Base-by-base conservation (phyloP, 495 filamentous ascomycete genomes). In the Entonaema liquescens region DNA sequence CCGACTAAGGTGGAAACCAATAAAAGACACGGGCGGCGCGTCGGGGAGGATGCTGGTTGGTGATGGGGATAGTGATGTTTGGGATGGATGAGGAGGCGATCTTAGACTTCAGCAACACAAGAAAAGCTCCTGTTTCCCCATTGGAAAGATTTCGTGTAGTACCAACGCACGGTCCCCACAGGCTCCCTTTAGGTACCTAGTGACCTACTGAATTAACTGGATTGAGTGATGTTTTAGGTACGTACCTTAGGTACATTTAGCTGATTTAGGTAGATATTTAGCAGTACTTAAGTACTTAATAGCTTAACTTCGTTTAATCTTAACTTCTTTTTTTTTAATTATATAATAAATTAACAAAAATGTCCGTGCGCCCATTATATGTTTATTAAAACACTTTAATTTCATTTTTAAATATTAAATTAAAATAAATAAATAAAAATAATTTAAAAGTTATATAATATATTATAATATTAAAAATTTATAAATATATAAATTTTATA, bases 111-210 rank as follows among this genome's bases (percentile, higher is more conserved):
- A 61, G 59, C 42, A 62, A 59, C 47, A 65, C 11, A 28, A 44
- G 59, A 73, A 73, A 68, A 68, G 65, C 72, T 73, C 26, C 68
- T 55, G 47, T 57, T 49, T 47, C 55, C 68, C 73, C 58, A 67
- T 73, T 70, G 74, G 71, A 74, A 77, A 74, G 73, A 67, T 76
- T 72, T 74, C 58, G 71, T 59, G 68, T 76, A 56, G 76, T 38
- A 65, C 40, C 25, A 33, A 49, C 28, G 65, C 65, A 68, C 65
- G 31, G 65, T 36, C 65, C 59, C 42, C 42, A 47, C 19, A 47
- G 42, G 56, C 42, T 36, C 33, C 26, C 28, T n/a, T 33, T 29
- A 26, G 6, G 49, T 52, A 49, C 19, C 7, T 49, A 49, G n/a
- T 8, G 19, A 49, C n/a, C 49, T 28, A 52, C 23, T 8, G 8